These are phyloP conservation scores for Skeletonema potamos DNA, from an alignment of 108 stramenopile species.

Conservation along the genomic window DNA sequence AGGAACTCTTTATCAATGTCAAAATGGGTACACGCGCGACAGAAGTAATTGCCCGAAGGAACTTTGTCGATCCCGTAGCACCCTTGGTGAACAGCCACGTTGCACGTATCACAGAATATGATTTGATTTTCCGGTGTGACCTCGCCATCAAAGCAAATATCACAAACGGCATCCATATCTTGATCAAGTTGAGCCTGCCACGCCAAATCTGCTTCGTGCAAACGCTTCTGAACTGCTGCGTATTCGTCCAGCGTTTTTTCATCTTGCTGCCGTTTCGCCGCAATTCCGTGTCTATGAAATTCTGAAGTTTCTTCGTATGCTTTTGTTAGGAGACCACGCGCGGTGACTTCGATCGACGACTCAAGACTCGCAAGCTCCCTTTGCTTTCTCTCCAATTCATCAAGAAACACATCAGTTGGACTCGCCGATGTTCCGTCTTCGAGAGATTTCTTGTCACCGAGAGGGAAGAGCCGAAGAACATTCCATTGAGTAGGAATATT, in stretches of 20 bases:
- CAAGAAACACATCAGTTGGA: constrained; percentile 37
- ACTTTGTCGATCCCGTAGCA: constrained; percentile 88
- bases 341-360: constrained; percentile 48
- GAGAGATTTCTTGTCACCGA: neutral
- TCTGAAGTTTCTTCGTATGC: constrained; percentile 51
- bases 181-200: constrained; percentile 76
- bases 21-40: constrained; percentile 73
- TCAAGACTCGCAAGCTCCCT: constrained; percentile 47
- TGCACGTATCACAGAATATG: constrained; percentile 89
- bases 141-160: constrained; percentile 86
- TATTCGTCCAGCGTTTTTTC: constrained; percentile 40
- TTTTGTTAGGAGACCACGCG: constrained; percentile 48
- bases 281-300: constrained; percentile 44
- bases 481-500: constrained; percentile 21
- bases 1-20: constrained; percentile 61
- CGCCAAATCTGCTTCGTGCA: constrained; percentile 62
- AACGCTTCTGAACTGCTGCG: constrained; percentile 42
- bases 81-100: constrained; percentile 85
- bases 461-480: constrained; percentile 21
- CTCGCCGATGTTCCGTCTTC: neutral
- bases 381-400: constrained; percentile 54
- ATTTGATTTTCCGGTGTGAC: constrained; percentile 89
- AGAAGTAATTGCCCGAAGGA: constrained; percentile 90
- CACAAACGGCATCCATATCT: constrained; percentile 90
- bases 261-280: constrained; percentile 25